Evolutionary conservation across 2,329 filamentous ascomycete genomes (phyloP).

Genomic region (Aspergillus sergii): DNA sequence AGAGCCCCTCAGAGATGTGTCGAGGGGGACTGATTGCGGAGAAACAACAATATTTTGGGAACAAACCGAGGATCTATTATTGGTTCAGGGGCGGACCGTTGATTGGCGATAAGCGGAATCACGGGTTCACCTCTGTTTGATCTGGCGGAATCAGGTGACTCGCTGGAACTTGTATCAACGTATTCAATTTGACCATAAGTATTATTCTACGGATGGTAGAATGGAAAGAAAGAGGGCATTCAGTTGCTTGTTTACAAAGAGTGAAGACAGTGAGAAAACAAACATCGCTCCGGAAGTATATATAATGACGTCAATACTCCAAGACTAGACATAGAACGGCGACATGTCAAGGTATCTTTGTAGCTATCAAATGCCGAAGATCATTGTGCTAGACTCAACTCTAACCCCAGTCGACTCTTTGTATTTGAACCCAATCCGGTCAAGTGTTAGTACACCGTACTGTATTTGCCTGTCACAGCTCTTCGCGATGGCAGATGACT

Average conservation of each 20-base stretch:
- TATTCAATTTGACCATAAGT: too few species aligned
- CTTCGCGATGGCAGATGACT: slow-evolving; percentile 10
- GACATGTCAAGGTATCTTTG: not conserved
- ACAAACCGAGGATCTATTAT: slow-evolving; percentile 10
- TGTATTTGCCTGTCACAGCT: not conserved
- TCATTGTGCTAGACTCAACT: not conserved
- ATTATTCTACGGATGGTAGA: too few species aligned
- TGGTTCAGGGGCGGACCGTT: slow-evolving; percentile 24
- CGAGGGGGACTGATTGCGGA: slow-evolving; percentile 10
- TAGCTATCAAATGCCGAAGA: not conserved
- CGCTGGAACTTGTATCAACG: not conserved
- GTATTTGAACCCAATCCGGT: not conserved
- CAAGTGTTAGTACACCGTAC: not conserved
- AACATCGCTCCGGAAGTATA: not conserved
- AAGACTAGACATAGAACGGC: not conserved
- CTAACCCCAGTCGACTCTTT: not conserved
- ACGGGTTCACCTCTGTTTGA: not conserved
- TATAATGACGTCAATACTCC: not conserved
- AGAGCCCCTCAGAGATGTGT: slow-evolving; percentile 14
- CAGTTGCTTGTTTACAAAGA: too few species aligned
- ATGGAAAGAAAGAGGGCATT: too few species aligned
- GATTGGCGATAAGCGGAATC: not conserved
- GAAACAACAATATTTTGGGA: slow-evolving; percentile 7
- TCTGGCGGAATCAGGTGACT: slow-evolving; percentile 2
- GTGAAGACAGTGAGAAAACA: too few species aligned